Conservation (phyloP, 2,329 filamentous ascomycete species). For the Teratosphaeria zuluensis region DNA sequence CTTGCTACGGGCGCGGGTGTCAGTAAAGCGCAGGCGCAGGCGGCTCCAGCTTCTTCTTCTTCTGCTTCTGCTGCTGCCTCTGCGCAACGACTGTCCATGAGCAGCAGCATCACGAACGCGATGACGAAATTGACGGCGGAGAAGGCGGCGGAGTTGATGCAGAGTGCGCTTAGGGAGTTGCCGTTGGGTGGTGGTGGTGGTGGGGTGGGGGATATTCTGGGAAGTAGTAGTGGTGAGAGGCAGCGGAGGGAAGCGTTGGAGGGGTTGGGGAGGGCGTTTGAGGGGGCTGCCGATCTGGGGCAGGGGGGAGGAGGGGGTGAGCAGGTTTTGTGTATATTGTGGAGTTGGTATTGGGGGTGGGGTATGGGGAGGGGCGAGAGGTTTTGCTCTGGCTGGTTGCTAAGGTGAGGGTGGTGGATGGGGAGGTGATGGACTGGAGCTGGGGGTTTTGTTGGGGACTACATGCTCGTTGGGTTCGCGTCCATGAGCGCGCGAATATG, state of each 20-base stretch:
- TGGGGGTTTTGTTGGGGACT: too few relatives aligned
- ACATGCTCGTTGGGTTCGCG: too few relatives aligned
- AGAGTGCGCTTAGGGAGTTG: slow-evolving; percentile 37
- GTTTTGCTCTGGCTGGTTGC: too few relatives aligned
- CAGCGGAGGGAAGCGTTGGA: background rate
- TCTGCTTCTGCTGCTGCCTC: background rate
- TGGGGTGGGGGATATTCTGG: background rate
- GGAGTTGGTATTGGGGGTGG: too few relatives aligned
- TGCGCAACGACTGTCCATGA: background rate
- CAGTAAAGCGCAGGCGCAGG: background rate
- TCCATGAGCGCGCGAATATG: too few relatives aligned
- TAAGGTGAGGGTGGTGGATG: too few relatives aligned
- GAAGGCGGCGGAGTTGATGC: slow-evolving; percentile 38
- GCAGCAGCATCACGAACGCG: background rate
- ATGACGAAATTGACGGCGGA: slow-evolving; percentile 26
- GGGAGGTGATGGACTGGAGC: too few relatives aligned
- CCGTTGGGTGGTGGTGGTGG: slow-evolving; percentile 21
- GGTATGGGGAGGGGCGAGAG: too few relatives aligned
- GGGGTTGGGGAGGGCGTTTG: too few relatives aligned
- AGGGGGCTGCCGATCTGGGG: too few relatives aligned
- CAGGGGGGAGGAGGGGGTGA: too few relatives aligned
- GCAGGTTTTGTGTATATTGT: too few relatives aligned
- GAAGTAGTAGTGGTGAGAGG: background rate
- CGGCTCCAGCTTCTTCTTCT: background rate
- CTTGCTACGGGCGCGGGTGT: background rate